phyloP scores from a whole-genome alignment of 768 basidiomycete species.

The Floccularia luteovirens region DNA sequence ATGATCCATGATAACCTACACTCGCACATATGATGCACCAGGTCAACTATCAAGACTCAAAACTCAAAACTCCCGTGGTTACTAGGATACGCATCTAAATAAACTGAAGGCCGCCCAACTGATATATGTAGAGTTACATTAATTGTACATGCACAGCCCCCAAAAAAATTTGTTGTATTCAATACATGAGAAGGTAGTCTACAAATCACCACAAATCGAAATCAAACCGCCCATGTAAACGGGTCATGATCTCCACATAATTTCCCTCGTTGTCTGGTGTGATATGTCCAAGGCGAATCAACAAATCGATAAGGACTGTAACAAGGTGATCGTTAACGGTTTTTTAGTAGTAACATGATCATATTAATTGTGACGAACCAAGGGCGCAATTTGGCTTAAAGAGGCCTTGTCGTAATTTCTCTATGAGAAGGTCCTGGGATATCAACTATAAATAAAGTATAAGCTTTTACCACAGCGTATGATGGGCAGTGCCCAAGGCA shows the following conservation, averaged over 20 bases:
- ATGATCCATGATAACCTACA: too few relatives aligned
- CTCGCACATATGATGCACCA: too few relatives aligned
- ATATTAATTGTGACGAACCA: constrained; percentile 37
- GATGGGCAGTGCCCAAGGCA: too few relatives aligned
- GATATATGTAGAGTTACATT: too few relatives aligned
- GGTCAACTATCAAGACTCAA: too few relatives aligned
- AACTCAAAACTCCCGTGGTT: too few relatives aligned
- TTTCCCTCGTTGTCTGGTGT: constrained; percentile 86
- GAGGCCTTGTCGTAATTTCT: constrained; percentile 54
- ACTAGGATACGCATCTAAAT: too few relatives aligned
- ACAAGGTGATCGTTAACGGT: neutral
- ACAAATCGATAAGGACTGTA: constrained; percentile 79
- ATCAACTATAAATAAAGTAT: constrained; percentile 44
- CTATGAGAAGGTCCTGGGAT: constrained; percentile 50
- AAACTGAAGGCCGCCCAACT: too few relatives aligned
- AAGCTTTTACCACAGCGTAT: neutral
- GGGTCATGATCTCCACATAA: constrained; percentile 68
- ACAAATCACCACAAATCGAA: constrained; percentile 48
- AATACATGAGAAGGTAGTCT: too few relatives aligned
- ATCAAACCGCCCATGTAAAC: constrained; percentile 67
- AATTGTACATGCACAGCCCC: too few relatives aligned
- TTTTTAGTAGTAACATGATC: neutral
- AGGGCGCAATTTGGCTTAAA: constrained; percentile 95
- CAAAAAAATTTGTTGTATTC: too few relatives aligned
- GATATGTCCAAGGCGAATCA: constrained; percentile 79